Evolutionary conservation across 140 eudicot genomes (phyloP), one percentile per base, ranked within the genome.

Genomic region (Stevia rebaudiana): DNA sequence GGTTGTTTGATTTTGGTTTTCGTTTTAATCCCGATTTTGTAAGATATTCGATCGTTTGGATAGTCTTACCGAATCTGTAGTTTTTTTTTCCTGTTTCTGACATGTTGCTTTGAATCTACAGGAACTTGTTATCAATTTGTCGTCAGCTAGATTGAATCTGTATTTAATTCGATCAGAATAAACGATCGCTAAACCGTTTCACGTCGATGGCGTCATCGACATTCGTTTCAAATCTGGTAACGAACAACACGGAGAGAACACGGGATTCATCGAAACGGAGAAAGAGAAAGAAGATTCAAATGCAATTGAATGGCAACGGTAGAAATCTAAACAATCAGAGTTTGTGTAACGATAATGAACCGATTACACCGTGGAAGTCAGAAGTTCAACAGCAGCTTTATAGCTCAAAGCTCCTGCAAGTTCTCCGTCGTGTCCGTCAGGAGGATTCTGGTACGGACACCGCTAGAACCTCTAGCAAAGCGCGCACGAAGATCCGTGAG

Each of bases 401-500:
- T 78, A 82, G 94, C 16, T 83, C 94, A n/a, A 90, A 86, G 50
- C 87, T 90, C 40, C 78, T 90, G 6, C 84, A 76, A 24, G 97
- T 95, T 55, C 83, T 90, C 64, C 94, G 87, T 35, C 87, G 80
- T 28, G 89, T 90, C 65, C 81, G 88, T 7, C 67, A 41, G 10
- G n/a, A 41, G 10, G n/a, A 49, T 51, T 54, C 75, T 23, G 63
- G 40, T 8, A 16, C 63, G 43, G 43, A 64, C 8, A 5, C 64
- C 22, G 39, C 65, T 39, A 28, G 33, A 28, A 28, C 4, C 33
- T 0, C 37, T 1, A 3, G 30, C 16, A 37, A 74, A 25, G 18
- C 74, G 10, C 82, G 76, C 31, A 67, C 63, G 80, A 0, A 82
- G 84, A 89, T 89, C 5, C 95, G 86, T 11, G 97, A 89, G 44